Evolutionary conservation across 192 early-diverging fungal genomes (phyloP).

Genomic region (Oehlia diaphana): DNA sequence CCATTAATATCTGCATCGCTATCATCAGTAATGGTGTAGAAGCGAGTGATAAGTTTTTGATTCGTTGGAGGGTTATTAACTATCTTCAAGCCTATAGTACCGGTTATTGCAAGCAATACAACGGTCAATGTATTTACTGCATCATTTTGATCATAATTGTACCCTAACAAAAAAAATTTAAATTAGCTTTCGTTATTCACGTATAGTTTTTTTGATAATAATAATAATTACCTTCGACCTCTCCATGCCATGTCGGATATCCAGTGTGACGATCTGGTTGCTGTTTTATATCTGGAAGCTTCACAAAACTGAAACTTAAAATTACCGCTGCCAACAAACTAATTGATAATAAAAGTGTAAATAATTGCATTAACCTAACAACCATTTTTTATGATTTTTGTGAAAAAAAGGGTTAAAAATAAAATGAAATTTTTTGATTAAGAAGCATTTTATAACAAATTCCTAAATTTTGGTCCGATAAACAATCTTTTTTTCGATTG

Average conservation of each 20-base stretch:
- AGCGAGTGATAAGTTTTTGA: not conserved
- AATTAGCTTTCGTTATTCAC: no score
- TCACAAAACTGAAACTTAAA: not conserved
- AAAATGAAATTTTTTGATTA: no score
- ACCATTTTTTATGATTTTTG: no score
- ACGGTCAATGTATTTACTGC: not conserved
- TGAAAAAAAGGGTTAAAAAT: no score
- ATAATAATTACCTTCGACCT: not conserved
- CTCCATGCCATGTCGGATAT: constrained; percentile 5
- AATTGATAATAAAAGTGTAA: not conserved
- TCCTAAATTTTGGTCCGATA: no score
- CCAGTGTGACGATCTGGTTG: not conserved
- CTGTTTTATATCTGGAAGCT: not conserved
- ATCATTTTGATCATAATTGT: not conserved
- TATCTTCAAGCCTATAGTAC: not conserved
- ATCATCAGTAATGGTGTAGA: not conserved
- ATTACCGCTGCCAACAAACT: not conserved
- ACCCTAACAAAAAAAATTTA: not conserved
- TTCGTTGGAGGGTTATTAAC: not conserved
- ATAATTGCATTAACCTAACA: not conserved
- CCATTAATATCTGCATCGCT: not conserved
- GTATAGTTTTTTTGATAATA: not conserved
- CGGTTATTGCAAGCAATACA: not conserved
- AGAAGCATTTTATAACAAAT: no score
- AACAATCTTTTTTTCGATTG: no score